phyloP scores from a whole-genome alignment of 2,329 filamentous ascomycete species.

The Xylaria sp. region DNA sequence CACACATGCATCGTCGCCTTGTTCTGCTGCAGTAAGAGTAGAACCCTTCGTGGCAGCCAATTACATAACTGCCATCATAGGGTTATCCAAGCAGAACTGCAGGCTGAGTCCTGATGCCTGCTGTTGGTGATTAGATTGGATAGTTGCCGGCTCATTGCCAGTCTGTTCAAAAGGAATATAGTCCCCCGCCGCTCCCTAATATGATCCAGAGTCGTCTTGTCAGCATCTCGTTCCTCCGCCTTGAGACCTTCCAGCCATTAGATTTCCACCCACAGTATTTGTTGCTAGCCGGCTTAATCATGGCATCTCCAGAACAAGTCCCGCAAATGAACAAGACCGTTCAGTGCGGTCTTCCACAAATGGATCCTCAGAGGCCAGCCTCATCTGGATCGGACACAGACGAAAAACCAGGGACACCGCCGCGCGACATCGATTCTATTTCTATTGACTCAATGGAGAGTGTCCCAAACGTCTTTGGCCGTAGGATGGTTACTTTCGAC shows the following conservation, averaged over 20 bases:
- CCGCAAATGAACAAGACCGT: background rate
- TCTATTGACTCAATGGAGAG: constrained; percentile 26
- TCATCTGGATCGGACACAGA: constrained; percentile 4
- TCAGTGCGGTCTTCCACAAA: background rate
- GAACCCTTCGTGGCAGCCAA: constrained; percentile 19
- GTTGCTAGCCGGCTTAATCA: background rate
- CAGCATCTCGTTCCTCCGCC: background rate
- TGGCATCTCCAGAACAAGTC: constrained; percentile 5
- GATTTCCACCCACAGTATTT: background rate
- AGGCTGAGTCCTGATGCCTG: constrained; percentile 20
- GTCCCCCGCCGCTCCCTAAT: background rate
- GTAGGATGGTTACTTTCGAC: constrained; percentile 20
- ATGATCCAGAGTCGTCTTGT: background rate
- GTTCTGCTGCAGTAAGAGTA: constrained; percentile 4
- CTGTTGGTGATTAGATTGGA: background rate
- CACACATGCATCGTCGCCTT: constrained; percentile 3
- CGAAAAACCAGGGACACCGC: background rate
- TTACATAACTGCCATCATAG: constrained; percentile 19
- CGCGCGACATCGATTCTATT: constrained; percentile 23
- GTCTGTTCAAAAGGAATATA: constrained; percentile 17
- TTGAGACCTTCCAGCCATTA: background rate
- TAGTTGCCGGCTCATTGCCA: background rate
- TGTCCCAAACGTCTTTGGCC: constrained; percentile 14
- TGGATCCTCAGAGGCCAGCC: background rate
- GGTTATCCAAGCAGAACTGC: constrained; percentile 28